phyloP scores from a whole-genome alignment of 768 basidiomycete species.

The Tylopilus subfusipes region DNA sequence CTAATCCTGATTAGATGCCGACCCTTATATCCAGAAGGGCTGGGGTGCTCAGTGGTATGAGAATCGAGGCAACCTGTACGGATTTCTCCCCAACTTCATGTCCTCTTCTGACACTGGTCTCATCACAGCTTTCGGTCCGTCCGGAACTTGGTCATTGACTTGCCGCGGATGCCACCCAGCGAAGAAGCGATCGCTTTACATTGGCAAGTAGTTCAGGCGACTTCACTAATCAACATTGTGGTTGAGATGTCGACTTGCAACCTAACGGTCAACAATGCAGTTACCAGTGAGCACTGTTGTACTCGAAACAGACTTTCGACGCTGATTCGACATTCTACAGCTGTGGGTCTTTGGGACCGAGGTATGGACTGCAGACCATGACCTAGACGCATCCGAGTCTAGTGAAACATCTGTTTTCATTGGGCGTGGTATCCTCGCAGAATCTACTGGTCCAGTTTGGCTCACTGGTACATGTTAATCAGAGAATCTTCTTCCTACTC shows the following conservation, averaged over 20 bases:
- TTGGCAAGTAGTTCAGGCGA: slow-evolving; percentile 78
- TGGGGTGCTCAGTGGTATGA: slow-evolving; percentile 50
- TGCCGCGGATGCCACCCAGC: slow-evolving; percentile 42
- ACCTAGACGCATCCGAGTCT: slow-evolving; percentile 55
- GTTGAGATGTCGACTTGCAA: slow-evolving; percentile 68
- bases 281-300: slow-evolving; percentile 15
- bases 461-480: slow-evolving; percentile 59
- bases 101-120: not conserved
- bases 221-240: slow-evolving; percentile 65
- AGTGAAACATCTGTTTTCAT: slow-evolving; percentile 53
- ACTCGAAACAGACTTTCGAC: not conserved
- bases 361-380: slow-evolving; percentile 79
- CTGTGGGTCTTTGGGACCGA: slow-evolving; percentile 41
- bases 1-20: slow-evolving; percentile 45
- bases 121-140: slow-evolving; percentile 58
- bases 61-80: slow-evolving; percentile 66
- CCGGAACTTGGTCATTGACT: slow-evolving; percentile 68
- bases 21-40: slow-evolving; percentile 63
- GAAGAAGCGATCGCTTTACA: slow-evolving; percentile 63
- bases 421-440: slow-evolving; percentile 33
- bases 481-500: not conserved
- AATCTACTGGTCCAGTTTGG: slow-evolving; percentile 75
- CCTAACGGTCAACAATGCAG: slow-evolving; percentile 52
- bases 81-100: not conserved
- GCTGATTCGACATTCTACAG: slow-evolving; percentile 9